Percentiles rank a stretch among this genome's conserved stretches.
Evolutionary conservation across 2,329 filamentous ascomycete genomes (phyloP).

Genomic region (Akanthomyces uredinophilus): DNA sequence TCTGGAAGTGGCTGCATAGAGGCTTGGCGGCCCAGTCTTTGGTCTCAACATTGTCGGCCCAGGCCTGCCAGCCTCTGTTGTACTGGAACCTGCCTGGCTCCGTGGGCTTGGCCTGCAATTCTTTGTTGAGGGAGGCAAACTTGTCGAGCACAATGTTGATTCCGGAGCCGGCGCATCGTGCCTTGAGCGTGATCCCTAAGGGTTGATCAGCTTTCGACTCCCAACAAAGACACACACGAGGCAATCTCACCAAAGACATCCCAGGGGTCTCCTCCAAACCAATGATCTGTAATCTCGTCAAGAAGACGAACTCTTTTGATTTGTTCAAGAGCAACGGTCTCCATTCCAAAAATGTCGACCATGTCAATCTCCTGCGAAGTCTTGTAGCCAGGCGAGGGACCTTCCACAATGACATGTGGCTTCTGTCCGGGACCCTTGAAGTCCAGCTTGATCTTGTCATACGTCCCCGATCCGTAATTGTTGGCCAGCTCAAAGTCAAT

Average conservation of each 20-base stretch:
- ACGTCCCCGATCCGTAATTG: background rate
- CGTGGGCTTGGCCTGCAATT: background rate
- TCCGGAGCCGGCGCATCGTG: background rate
- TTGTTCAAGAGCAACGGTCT: background rate
- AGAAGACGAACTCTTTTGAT: background rate
- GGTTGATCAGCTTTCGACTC: background rate
- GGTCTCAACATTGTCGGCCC: background rate
- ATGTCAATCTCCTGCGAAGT: background rate
- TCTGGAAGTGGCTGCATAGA: background rate
- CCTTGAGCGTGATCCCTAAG: background rate
- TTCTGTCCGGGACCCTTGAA: background rate
- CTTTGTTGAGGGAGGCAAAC: background rate
- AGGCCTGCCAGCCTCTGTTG: background rate
- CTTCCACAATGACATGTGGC: background rate
- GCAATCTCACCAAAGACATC: background rate
- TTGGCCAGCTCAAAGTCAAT: background rate
- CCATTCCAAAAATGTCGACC: background rate
- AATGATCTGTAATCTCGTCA: background rate
- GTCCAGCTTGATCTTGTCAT: background rate
- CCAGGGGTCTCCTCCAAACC: background rate
- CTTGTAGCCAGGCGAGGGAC: background rate
- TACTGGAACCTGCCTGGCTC: background rate
- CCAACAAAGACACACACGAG: background rate
- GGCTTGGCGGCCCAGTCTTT: background rate
- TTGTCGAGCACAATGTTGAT: background rate